Base-by-base conservation (phyloP, 768 basidiomycete species). In the Rossbeevera mucosa region DNA sequence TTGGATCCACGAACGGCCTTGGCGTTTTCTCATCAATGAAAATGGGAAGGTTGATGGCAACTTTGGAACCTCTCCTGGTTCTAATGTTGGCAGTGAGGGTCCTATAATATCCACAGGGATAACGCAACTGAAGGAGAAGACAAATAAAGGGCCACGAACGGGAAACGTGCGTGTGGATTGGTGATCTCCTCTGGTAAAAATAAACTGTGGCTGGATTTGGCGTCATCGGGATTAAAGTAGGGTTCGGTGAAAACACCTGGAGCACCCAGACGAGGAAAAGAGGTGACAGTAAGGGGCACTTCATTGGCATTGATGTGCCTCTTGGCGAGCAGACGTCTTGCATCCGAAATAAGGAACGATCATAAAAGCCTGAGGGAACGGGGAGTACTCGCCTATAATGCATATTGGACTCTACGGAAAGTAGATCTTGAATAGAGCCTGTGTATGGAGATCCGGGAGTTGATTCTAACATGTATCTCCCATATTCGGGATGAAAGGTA, bases 31-130 rank as follows among this genome's bases (percentile, higher is more conserved):
- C 75, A 69, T 99, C 96, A 44, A 94, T 78, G 72, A 83, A 99
- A 52, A 99, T 73, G 8, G 96, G 96, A 48, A 98, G 79, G 68
- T 98, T 94, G 63, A 98, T 96, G 13, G 86, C 86, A 36, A 98
- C 94, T 70, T 96, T 96, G 3, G 91, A 91, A 16, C 91, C 91
- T 65, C 95, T 79, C 60, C 96, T 77, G 46, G 79, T 78, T 60
- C 96, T 81, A 64, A 98, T 98, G 67, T 98, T 98, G 49, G 94
- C 91, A 2, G 96, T 96, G n/a, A 98, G 78, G 12, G 96, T 98
- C 7, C 95, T 99, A 60, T 52, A 48, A 57, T 55, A 54, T 47
- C 21, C n/a, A n/a, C n/a, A n/a, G 52, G 54, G 52, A 57, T 57
- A 59, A 51, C 24, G 14, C 30, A n/a, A 29, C 2, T 14, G 36